phyloP scores from a whole-genome alignment of 169 alveolate species.

The Theileria luwenshuni region DNA sequence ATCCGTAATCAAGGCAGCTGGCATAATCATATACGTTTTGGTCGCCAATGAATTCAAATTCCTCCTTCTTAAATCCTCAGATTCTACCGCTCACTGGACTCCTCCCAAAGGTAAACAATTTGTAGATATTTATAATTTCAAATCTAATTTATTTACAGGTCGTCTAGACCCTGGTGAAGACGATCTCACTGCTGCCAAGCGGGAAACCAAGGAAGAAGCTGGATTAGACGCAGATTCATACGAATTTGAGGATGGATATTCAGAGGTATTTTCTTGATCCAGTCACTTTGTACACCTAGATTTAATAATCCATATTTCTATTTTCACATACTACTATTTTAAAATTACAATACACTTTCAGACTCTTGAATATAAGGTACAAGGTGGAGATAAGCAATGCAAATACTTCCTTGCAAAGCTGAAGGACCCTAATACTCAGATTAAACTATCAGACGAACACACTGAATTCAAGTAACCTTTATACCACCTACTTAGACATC shows the following conservation, averaged over 20 bases:
- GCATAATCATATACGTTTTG: slow-evolving; percentile 48
- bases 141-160: slow-evolving; percentile 8
- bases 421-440: slow-evolving; percentile 39
- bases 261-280: slow-evolving; percentile 56
- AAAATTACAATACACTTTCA: neutral
- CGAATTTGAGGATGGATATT: slow-evolving; percentile 56
- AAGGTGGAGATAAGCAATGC: slow-evolving; percentile 71
- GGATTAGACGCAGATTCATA: slow-evolving; percentile 62
- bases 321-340: neutral
- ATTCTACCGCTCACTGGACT: slow-evolving; percentile 75
- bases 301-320: neutral
- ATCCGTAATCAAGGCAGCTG: slow-evolving; percentile 58
- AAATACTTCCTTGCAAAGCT: slow-evolving; percentile 70
- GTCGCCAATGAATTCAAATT: slow-evolving; percentile 38
- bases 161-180: slow-evolving; percentile 73
- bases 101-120: slow-evolving; percentile 75
- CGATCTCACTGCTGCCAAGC: slow-evolving; percentile 67
- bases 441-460: slow-evolving; percentile 76
- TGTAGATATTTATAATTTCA: too few relatives aligned
- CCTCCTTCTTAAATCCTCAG: slow-evolving; percentile 74
- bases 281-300: too few relatives aligned
- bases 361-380: slow-evolving; percentile 66
- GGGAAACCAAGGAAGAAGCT: slow-evolving; percentile 78
- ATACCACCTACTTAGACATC: neutral
- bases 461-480: slow-evolving; percentile 68